A percentile compares a stretch with the other conserved stretches of the same genome.
These are phyloP conservation scores for Saccharomyces hybrid DNA, from an alignment of 1,139 yeast species.

Conservation along the genomic window DNA sequence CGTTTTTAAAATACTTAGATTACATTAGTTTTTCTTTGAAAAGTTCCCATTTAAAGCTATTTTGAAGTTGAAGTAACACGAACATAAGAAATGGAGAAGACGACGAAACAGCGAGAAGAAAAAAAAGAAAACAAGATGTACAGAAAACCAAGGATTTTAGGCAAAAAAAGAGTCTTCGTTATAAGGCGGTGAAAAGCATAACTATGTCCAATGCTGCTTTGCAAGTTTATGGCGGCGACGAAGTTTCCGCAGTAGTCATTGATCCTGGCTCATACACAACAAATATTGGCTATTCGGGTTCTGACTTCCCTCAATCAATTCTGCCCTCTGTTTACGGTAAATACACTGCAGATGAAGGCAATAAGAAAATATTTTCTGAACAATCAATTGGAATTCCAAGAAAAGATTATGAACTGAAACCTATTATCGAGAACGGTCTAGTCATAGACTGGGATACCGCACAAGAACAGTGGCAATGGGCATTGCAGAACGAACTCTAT, in stretches of 20 bases:
- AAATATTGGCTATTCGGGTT: constrained; percentile 89
- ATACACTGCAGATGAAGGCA: constrained; percentile 14
- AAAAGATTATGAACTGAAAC: constrained; percentile 44
- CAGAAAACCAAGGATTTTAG: too few relatives aligned
- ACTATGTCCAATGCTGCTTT: constrained; percentile 29
- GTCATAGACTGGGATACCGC: constrained; percentile 73
- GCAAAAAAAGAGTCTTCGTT: background rate
- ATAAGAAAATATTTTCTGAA: constrained; percentile 40
- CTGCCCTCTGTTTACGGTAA: constrained; percentile 56
- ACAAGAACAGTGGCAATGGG: constrained; percentile 54
- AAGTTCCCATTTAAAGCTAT: background rate
- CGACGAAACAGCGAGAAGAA: background rate
- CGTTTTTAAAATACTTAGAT: background rate
- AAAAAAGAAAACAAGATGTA: background rate
- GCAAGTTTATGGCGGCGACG: constrained; percentile 62
- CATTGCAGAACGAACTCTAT: constrained; percentile 35
- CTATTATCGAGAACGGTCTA: constrained; percentile 54
- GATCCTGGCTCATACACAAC: constrained; percentile 87
- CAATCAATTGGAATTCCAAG: constrained; percentile 52
- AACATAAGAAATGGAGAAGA: background rate
- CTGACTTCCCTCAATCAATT: constrained; percentile 76
- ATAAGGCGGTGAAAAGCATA: background rate
- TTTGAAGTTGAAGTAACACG: background rate
- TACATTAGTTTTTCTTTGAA: background rate
- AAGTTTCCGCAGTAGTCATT: constrained; percentile 80